Evolutionary conservation across 441 rosid genomes (phyloP).

Genomic region (Populus hybrid): DNA sequence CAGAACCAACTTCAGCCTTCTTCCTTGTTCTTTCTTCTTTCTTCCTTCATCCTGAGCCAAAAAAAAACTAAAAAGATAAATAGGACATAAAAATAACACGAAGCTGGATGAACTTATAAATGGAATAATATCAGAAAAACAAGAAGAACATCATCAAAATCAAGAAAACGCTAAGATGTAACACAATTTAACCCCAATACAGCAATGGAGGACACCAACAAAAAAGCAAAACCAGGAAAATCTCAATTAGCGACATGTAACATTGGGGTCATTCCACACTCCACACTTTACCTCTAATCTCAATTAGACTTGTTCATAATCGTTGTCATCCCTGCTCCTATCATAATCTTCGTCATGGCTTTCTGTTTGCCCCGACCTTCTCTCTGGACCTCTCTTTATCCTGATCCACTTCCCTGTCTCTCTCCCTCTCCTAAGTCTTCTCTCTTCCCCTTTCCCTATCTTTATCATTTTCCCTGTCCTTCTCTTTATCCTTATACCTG

Average conservation of each 20-base stretch:
- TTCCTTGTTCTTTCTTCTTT: constrained; percentile 46
- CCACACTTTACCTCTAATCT: no score
- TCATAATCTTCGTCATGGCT: constrained; percentile 33
- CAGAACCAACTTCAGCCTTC: constrained; percentile 61
- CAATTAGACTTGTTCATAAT: constrained; percentile 20
- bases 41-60: constrained; percentile 73
- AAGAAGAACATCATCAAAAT: background rate
- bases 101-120: background rate
- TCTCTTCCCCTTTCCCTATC: constrained; percentile 45
- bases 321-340: constrained; percentile 15
- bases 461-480: constrained; percentile 46
- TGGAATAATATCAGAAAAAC: background rate
- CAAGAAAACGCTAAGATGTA: background rate
- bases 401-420: constrained; percentile 30
- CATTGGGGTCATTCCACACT: no score
- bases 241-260: background rate
- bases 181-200: background rate
- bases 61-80: constrained; percentile 1
- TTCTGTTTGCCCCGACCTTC: constrained; percentile 33
- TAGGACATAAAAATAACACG: background rate
- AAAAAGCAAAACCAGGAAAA: background rate
- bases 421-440: constrained; percentile 28
- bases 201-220: background rate
- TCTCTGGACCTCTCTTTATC: constrained; percentile 52
- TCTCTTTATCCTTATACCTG: constrained; percentile 41